Evolutionary conservation across 2,329 filamentous ascomycete genomes (phyloP).

Genomic region (Venturiaceae sp.): DNA sequence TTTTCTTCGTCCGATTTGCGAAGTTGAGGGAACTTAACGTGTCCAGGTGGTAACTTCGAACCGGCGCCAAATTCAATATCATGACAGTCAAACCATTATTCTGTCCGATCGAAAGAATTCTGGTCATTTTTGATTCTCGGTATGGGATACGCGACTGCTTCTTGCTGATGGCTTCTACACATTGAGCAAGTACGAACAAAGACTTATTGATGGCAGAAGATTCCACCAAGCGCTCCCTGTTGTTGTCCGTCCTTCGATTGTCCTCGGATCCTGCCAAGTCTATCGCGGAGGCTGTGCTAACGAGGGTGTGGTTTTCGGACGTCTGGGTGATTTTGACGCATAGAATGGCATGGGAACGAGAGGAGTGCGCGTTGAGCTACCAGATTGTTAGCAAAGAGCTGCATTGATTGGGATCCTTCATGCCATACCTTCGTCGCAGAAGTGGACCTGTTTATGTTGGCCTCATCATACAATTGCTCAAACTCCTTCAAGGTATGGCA

Average conservation of each 20-base stretch:
- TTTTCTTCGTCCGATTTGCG: slow-evolving; percentile 89
- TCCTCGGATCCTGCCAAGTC: slow-evolving; percentile 94
- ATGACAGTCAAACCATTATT: slow-evolving; percentile 94
- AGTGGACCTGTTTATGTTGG: slow-evolving; percentile 82
- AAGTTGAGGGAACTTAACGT: slow-evolving; percentile 91
- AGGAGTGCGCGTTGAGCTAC: slow-evolving; percentile 78
- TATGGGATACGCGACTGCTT: slow-evolving; percentile 74
- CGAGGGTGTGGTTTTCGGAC: slow-evolving; percentile 54
- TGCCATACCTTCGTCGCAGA: slow-evolving; percentile 64
- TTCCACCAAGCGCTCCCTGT: slow-evolving; percentile 84
- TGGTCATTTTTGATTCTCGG: slow-evolving; percentile 93
- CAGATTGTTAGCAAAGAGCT: background rate
- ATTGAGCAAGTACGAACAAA: slow-evolving; percentile 87
- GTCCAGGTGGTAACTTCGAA: slow-evolving; percentile 88
- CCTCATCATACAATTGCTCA: slow-evolving; percentile 80
- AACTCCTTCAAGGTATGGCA: slow-evolving; percentile 86
- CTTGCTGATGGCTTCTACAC: slow-evolving; percentile 85
- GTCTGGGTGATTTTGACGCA: slow-evolving; percentile 80
- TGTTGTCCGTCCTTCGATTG: slow-evolving; percentile 88
- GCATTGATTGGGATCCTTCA: background rate
- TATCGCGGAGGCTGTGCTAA: slow-evolving; percentile 86
- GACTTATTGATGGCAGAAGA: slow-evolving; percentile 97
- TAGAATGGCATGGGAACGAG: slow-evolving; percentile 80
- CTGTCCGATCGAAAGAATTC: slow-evolving; percentile 83
- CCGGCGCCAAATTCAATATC: slow-evolving; percentile 87